These are phyloP conservation scores for Erythrobasidium yunnanense DNA, from an alignment of 768 basidiomycete species.

Conservation along the genomic window DNA sequence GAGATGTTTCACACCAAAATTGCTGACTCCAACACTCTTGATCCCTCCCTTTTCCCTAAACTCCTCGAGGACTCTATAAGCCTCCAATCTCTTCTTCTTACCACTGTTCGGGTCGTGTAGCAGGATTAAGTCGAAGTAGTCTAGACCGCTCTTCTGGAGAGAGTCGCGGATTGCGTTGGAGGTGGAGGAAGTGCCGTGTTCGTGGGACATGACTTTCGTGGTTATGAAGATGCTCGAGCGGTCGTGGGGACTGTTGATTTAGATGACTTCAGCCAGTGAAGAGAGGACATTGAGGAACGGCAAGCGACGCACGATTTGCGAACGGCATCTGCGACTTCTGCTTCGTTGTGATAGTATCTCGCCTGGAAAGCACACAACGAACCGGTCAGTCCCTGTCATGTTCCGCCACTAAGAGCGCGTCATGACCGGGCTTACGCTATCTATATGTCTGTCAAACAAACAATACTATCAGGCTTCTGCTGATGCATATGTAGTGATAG, in stretches of 20 bases:
- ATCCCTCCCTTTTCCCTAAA: slow-evolving; percentile 65
- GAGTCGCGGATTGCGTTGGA: not conserved
- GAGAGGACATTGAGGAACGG: not conserved
- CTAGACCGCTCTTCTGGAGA: not conserved
- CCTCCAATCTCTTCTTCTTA: slow-evolving; percentile 38
- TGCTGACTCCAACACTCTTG: slow-evolving; percentile 71
- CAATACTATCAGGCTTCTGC: too few relatives aligned
- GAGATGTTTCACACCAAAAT: slow-evolving; percentile 57
- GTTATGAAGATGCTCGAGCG: slow-evolving; percentile 32
- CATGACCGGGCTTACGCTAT: slow-evolving; percentile 8
- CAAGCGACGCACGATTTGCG: not conserved
- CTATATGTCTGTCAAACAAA: slow-evolving; percentile 28
- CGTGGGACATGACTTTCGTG: slow-evolving; percentile 31
- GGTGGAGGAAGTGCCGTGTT: slow-evolving; percentile 28
- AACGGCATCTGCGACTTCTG: slow-evolving; percentile 16
- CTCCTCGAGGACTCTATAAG: slow-evolving; percentile 46
- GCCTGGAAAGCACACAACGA: slow-evolving; percentile 9
- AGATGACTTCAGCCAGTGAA: not conserved
- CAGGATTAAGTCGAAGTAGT: slow-evolving; percentile 39
- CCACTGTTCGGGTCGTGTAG: slow-evolving; percentile 43
- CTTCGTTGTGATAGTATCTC: slow-evolving; percentile 12
- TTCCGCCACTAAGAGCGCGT: not conserved
- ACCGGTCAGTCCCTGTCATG: not conserved
- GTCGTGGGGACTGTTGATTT: not conserved
- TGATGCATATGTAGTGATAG: not conserved